phyloP scores from a whole-genome alignment of 768 basidiomycete species.

The Boletellus ananiceps region DNA sequence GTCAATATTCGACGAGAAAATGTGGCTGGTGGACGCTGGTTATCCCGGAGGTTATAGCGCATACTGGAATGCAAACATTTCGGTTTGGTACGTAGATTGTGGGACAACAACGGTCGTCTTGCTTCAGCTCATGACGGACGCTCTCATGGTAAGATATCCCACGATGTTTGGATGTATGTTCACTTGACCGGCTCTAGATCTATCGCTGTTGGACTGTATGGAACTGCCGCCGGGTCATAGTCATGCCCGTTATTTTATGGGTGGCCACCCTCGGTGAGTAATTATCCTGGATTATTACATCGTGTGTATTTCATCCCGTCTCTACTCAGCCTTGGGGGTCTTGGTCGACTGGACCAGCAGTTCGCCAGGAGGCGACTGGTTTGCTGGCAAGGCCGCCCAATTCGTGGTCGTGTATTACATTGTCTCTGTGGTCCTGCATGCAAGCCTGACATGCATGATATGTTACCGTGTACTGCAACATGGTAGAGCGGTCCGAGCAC shows the following conservation, averaged over 20 bases:
- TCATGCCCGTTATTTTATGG: constrained; percentile 23
- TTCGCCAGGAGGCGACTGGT: constrained; percentile 17
- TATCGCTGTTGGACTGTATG: constrained; percentile 38
- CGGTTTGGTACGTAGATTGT: constrained; percentile 27
- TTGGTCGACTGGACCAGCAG: constrained; percentile 8
- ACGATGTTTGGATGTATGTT: neutral
- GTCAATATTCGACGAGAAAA: constrained; percentile 24
- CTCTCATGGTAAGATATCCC: constrained; percentile 13
- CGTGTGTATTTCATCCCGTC: neutral
- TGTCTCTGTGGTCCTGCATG: constrained; percentile 14
- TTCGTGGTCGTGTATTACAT: constrained; percentile 19
- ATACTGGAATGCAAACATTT: constrained; percentile 26
- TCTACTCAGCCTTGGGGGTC: constrained; percentile 15
- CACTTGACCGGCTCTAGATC: constrained; percentile 28
- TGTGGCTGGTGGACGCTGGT: constrained; percentile 34
- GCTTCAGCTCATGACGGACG: constrained; percentile 36
- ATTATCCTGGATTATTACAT: neutral
- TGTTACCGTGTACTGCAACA: constrained; percentile 16
- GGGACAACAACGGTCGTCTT: constrained; percentile 23
- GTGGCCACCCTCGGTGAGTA: constrained; percentile 17
- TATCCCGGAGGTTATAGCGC: constrained; percentile 34
- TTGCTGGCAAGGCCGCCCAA: constrained; percentile 4
- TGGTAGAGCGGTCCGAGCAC: neutral
- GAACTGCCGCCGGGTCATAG: constrained; percentile 11
- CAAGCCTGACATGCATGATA: constrained; percentile 19